Conservation (phyloP, 352 stramenopile species). For the Sclerospora graminicola region DNA sequence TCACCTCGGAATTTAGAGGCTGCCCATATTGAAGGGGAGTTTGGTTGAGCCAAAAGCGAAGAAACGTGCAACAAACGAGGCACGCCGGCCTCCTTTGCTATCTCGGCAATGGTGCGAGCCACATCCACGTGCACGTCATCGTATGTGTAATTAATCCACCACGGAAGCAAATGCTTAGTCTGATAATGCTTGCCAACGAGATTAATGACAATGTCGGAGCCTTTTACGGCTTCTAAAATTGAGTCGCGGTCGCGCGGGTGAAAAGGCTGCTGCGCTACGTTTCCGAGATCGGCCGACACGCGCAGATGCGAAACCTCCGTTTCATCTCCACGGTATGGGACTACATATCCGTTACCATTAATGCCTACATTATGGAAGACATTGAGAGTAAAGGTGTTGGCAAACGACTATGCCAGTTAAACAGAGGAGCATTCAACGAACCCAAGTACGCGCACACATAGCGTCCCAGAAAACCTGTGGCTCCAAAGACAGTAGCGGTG, state of each 20-base stretch:
- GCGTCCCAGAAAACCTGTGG: conserved; percentile 90
- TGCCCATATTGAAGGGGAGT: conserved; percentile 75
- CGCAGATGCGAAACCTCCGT: conserved; percentile 91
- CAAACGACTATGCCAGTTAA: not conserved
- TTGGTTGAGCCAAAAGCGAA: conserved; percentile 67
- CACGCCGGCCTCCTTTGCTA: conserved; percentile 67
- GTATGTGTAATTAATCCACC: conserved; percentile 93
- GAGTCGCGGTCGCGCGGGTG: conserved; percentile 87
- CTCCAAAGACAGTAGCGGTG: conserved; percentile 93
- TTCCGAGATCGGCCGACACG: conserved; percentile 90
- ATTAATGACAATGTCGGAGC: conserved; percentile 96
- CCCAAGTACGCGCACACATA: conserved; percentile 92
- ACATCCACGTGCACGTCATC: conserved; percentile 93
- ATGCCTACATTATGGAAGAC: conserved; percentile 22
- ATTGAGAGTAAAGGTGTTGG: not conserved
- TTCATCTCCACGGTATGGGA: conserved; percentile 91
- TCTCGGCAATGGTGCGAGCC: conserved; percentile 73
- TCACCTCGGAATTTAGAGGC: conserved; percentile 84
- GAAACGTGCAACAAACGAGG: conserved; percentile 77
- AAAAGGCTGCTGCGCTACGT: conserved; percentile 73
- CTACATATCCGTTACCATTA: conserved; percentile 68
- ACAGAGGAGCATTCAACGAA: conserved; percentile 28
- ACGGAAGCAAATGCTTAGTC: conserved; percentile 89
- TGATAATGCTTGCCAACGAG: conserved; percentile 97
- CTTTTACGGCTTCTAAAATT: conserved; percentile 86